These are phyloP conservation scores for Achaetomium macrosporum DNA, from an alignment of 2,329 filamentous ascomycete species.

Conservation along the genomic window DNA sequence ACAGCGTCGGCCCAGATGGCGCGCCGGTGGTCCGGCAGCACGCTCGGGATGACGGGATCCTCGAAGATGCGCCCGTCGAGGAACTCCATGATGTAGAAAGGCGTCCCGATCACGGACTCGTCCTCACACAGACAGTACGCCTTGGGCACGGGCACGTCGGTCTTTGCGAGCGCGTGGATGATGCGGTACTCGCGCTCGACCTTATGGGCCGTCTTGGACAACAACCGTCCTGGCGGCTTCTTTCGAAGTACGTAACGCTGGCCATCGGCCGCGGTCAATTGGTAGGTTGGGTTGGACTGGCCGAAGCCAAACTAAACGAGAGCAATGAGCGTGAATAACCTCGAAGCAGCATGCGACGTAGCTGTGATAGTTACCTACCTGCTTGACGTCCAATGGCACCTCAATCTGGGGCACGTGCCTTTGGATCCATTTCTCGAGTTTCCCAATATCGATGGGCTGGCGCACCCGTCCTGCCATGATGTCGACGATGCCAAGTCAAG, in stretches of 20 bases:
- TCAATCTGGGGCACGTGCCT: slow-evolving; percentile 77
- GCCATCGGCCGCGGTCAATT: slow-evolving; percentile 67
- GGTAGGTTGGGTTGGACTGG: slow-evolving; percentile 96
- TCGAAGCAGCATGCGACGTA: neutral
- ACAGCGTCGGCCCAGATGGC: slow-evolving; percentile 85
- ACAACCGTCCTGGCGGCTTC: slow-evolving; percentile 90
- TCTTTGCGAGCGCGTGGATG: slow-evolving; percentile 66
- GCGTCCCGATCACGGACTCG: slow-evolving; percentile 69
- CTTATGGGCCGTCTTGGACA: slow-evolving; percentile 91
- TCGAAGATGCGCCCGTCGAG: slow-evolving; percentile 90
- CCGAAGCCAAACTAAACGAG: slow-evolving; percentile 79
- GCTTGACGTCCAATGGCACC: slow-evolving; percentile 79
- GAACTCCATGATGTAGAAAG: slow-evolving; percentile 97
- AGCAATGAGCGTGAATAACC: too few relatives aligned
- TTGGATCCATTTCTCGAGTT: slow-evolving; percentile 72
- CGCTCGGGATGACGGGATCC: slow-evolving; percentile 73
- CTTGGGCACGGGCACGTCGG: slow-evolving; percentile 79
- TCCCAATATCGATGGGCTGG: slow-evolving; percentile 79
- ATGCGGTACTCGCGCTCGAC: slow-evolving; percentile 95
- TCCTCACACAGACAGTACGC: slow-evolving; percentile 85
- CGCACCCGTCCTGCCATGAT: slow-evolving; percentile 79
- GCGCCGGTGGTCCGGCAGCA: slow-evolving; percentile 61
- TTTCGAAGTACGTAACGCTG: slow-evolving; percentile 85
- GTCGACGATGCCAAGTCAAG: neutral
- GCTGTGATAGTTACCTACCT: slow-evolving; percentile 47